A percentile compares a stretch with the other conserved stretches of the same genome.
phyloP scores from a whole-genome alignment of 345 rosid species.

The Toxicodendron radicans region DNA sequence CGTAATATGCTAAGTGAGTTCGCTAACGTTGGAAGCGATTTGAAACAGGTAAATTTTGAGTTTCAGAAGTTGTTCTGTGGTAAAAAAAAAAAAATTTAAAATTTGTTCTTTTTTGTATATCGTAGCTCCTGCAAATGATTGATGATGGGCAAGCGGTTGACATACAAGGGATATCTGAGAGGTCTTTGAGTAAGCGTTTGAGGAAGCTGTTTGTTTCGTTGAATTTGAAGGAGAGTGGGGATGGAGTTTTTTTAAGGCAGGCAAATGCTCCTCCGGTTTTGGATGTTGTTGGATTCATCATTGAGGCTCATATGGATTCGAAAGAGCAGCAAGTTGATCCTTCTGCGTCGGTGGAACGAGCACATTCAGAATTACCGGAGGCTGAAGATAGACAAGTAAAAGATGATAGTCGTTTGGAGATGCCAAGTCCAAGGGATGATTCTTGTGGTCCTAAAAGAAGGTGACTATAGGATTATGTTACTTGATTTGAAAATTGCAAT shows the following conservation, averaged over 20 bases:
- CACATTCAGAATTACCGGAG: slow-evolving; percentile 19
- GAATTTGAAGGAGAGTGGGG: slow-evolving; percentile 64
- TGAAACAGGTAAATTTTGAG: slow-evolving; percentile 50
- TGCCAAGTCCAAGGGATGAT: slow-evolving; percentile 37
- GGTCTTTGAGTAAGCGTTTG: slow-evolving; percentile 53
- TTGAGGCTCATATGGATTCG: slow-evolving; percentile 39
- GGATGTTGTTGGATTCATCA: slow-evolving; percentile 59
- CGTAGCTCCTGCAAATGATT: slow-evolving; percentile 81
- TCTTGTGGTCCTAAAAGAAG: slow-evolving; percentile 62
- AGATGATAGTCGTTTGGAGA: slow-evolving; percentile 32
- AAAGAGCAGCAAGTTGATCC: slow-evolving; percentile 29
- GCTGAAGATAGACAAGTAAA: slow-evolving; percentile 26
- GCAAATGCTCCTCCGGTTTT: slow-evolving; percentile 51
- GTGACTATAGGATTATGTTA: slow-evolving; percentile 25
- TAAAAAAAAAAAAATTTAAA: no score
- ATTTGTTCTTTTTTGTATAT: not conserved
- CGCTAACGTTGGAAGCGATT: slow-evolving; percentile 62
- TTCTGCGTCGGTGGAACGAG: slow-evolving; percentile 32
- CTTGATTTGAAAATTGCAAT: not conserved
- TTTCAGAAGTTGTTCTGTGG: not conserved
- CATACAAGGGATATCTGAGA: slow-evolving; percentile 77
- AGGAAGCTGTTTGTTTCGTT: slow-evolving; percentile 70
- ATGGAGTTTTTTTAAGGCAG: slow-evolving; percentile 63
- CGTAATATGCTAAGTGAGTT: slow-evolving; percentile 54
- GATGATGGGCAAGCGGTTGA: slow-evolving; percentile 96